Conservation (phyloP, 2,329 filamentous ascomycete genomes). For the Pseudogymnoascus sp. region DNA sequence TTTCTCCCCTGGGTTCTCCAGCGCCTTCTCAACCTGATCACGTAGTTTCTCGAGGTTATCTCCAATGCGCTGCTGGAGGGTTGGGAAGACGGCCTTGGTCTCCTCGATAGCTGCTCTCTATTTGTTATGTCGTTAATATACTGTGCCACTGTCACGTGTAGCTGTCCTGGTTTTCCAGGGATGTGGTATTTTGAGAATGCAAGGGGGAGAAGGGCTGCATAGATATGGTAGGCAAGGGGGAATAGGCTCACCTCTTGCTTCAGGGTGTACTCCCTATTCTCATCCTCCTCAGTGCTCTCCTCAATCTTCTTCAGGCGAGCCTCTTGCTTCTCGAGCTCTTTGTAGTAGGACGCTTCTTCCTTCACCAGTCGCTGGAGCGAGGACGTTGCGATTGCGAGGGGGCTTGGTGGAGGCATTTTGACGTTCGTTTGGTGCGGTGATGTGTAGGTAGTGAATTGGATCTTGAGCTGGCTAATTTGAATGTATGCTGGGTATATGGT, state of each 20-base stretch:
- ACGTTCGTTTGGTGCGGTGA: background rate
- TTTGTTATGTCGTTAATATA: background rate
- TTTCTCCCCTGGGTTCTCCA: constrained; percentile 39
- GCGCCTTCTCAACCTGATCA: constrained; percentile 61
- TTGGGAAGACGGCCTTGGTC: constrained; percentile 73
- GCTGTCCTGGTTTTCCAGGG: background rate
- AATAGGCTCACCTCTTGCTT: constrained; percentile 70
- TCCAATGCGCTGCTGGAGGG: constrained; percentile 60
- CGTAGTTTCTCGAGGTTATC: constrained; percentile 66
- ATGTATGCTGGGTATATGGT: background rate
- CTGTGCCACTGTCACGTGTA: background rate
- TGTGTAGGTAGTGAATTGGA: background rate
- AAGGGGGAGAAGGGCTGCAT: background rate
- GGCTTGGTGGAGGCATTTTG: constrained; percentile 65
- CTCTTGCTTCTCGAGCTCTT: constrained; percentile 70
- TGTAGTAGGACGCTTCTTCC: constrained; percentile 84
- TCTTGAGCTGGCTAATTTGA: background rate
- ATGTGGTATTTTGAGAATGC: background rate
- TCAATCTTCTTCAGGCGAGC: constrained; percentile 54
- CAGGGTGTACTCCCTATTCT: constrained; percentile 69
- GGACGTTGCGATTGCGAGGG: constrained; percentile 70
- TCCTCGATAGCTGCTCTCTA: constrained; percentile 59
- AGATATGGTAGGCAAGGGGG: background rate
- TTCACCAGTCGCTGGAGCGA: constrained; percentile 79
- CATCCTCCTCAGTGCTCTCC: constrained; percentile 46